These are phyloP conservation scores for Potentilla sterilis DNA, from an alignment of 306 rosid species.

Conservation along the genomic window DNA sequence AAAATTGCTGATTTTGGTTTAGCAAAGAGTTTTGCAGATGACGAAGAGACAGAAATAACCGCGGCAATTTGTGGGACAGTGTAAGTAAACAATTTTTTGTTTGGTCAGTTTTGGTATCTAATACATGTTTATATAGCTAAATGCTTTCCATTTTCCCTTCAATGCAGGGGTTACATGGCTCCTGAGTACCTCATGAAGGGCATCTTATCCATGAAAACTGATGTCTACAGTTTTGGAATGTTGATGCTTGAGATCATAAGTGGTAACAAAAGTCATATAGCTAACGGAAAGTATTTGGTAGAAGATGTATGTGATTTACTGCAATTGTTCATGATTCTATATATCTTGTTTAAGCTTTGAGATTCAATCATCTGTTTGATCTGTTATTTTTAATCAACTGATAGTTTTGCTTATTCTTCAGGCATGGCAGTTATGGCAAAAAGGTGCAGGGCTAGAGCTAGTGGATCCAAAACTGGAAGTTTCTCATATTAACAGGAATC, in stretches of 20 bases:
- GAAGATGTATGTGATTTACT: neutral
- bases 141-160: neutral
- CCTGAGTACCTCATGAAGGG: neutral
- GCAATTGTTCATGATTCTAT: neutral
- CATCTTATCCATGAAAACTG: neutral
- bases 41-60: neutral
- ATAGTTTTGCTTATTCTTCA: neutral
- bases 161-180: neutral
- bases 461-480: neutral
- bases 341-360: neutral
- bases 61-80: neutral
- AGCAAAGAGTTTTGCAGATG: neutral
- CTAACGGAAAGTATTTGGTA: neutral
- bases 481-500: neutral
- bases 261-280: neutral
- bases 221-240: slow-evolving; percentile 1
- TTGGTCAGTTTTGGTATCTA: neutral
- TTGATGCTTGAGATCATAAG: neutral
- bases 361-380: neutral
- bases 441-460: neutral
- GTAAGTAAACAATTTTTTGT: neutral
- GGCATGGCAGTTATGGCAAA: neutral
- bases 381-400: neutral
- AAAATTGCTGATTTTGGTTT: neutral
- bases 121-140: neutral